Evolutionary conservation across 768 basidiomycete genomes (phyloP).

Genomic region (Lactarius psammicola): DNA sequence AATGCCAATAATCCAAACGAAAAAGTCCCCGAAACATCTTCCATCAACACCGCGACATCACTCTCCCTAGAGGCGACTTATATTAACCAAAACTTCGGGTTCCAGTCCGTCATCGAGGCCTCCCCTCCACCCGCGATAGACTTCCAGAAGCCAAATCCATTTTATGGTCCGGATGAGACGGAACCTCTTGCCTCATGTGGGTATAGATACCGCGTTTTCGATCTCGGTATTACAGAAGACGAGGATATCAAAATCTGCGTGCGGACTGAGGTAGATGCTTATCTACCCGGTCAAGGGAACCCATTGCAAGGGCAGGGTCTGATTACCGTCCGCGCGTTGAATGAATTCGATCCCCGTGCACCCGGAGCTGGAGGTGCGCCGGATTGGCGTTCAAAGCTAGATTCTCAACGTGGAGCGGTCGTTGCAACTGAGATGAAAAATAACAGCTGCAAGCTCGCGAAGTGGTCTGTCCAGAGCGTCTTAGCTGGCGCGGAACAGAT

Average conservation of each 20-base stretch:
- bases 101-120: slow-evolving; percentile 86
- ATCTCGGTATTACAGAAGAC: slow-evolving; percentile 85
- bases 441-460: slow-evolving; percentile 95
- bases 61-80: slow-evolving; percentile 97
- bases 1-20: slow-evolving; percentile 78
- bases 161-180: slow-evolving; percentile 90
- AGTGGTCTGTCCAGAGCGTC: slow-evolving; percentile 95
- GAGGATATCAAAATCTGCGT: slow-evolving; percentile 91
- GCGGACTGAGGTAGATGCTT: slow-evolving; percentile 96
- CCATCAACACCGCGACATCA: slow-evolving; percentile 91
- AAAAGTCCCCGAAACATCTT: slow-evolving; percentile 70
- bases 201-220: slow-evolving; percentile 94
- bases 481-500: slow-evolving; percentile 93
- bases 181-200: slow-evolving; percentile 95
- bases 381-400: slow-evolving; percentile 98
- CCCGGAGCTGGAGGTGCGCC: slow-evolving; percentile 91
- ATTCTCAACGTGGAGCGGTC: slow-evolving; percentile 94
- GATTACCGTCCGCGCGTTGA: slow-evolving; percentile 90
- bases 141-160: slow-evolving; percentile 88
- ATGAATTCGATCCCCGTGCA: slow-evolving; percentile 93
- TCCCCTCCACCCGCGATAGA: slow-evolving; percentile 62
- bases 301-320: slow-evolving; percentile 70
- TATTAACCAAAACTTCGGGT: slow-evolving; percentile 98
- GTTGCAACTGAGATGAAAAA: slow-evolving; percentile 99
- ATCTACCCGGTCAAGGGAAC: slow-evolving; percentile 57